Base-by-base conservation (phyloP, 805 yeast species). In the Metschnikowia matae region DNA sequence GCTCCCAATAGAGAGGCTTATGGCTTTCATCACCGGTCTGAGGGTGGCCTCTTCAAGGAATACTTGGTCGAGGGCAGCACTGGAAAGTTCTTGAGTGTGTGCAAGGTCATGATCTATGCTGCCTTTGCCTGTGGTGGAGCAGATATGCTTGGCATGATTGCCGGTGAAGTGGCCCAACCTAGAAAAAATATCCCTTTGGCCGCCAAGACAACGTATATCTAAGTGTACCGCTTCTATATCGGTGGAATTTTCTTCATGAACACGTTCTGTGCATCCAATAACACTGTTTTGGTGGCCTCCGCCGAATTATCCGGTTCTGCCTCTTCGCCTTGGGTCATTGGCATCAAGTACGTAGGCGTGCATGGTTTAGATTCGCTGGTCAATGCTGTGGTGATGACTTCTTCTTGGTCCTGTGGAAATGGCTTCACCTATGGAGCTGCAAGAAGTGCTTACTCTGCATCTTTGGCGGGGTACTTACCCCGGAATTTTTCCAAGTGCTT, bases 381-480 rank as follows among this genome's bases (percentile, higher is more conserved):
- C 18, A 69, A 69, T 53, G 69, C 65, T 1, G 63, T 62, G 18
- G 59, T 69, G 31, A 65, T 69, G 54, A 52, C 68, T 11, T 60
- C 73, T 2, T 71, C 71, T 2, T 69, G 70, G 68, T 66, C 70
- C 18, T 67, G 73, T 54, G 74, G 73, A 42, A 68, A 66, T 50
- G 70, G 66, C 1, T 69, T 66, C 50, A 58, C 63, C 23, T 69
- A 66, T 47, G 68, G 68, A n/a, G 67, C 73, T 5, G 64, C 71
- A 21, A 62, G 73, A 64, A 54, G 63, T 33, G 63, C 67, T 4
- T 69, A 67, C 58, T 79, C 94, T 1, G 86, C 91, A 0, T 84
- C 88, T 57, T 83, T 90, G 34, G 90, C 96, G 2, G 96, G 96
- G 48, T 88, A 88, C 64, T 85, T 92, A 1, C 96, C 96, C 10